phyloP scores from a whole-genome alignment of 2,329 filamentous ascomycete genomes.

The Fusarium anguioides region DNA sequence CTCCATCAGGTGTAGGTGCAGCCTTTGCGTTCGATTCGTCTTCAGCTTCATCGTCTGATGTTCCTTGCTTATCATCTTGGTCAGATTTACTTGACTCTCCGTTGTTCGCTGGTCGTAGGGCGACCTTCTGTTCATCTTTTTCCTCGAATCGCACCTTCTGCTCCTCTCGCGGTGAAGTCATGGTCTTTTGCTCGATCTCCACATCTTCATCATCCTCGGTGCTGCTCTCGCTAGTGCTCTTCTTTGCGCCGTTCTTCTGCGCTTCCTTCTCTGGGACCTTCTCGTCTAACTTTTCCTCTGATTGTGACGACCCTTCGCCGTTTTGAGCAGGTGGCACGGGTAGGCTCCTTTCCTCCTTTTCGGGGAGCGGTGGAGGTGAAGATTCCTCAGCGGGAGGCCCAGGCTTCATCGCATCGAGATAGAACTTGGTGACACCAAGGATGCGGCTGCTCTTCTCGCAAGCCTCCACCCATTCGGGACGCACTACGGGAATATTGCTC shows the following conservation, averaged over 20 bases:
- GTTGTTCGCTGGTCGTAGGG: conserved; percentile 56
- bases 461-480: conserved; percentile 97
- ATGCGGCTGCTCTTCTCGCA: conserved; percentile 94
- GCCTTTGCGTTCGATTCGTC: conserved; percentile 54
- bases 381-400: conserved; percentile 55
- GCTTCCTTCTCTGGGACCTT: conserved; percentile 31
- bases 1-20: conserved; percentile 63
- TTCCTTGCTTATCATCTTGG: conserved; percentile 47
- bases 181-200: conserved; percentile 53
- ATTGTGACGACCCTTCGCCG: conserved; percentile 33
- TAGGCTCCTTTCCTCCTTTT: conserved; percentile 50
- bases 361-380: conserved; percentile 42
- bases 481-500: conserved; percentile 96
- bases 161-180: conserved; percentile 55
- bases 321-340: conserved; percentile 43
- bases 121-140: conserved; percentile 64
- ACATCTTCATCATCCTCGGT: conserved; percentile 40
- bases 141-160: conserved; percentile 69
- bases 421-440: conserved; percentile 94
- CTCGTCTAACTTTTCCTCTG: conserved; percentile 48
- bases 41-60: conserved; percentile 49
- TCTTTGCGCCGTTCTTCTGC: conserved; percentile 32
- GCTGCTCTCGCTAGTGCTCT: conserved; percentile 34
- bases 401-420: conserved; percentile 80
- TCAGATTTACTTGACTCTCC: conserved; percentile 48